phyloP scores from a whole-genome alignment of 1,139 yeast species.

The Hyphopichia pseudoburtonii region DNA sequence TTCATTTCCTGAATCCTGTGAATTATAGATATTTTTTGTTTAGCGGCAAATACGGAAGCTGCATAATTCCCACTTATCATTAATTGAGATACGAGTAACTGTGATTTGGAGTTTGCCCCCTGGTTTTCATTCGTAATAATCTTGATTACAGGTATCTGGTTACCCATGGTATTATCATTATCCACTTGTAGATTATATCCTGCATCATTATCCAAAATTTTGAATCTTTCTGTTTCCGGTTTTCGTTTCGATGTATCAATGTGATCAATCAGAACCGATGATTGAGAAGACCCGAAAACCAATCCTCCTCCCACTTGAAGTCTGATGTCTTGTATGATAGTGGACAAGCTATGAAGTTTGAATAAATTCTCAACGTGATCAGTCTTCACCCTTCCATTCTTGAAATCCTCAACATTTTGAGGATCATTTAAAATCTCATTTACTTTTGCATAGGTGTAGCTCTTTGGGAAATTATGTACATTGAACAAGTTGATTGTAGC shows the following conservation, averaged over 20 bases:
- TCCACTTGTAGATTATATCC: neutral
- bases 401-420: conserved; percentile 8
- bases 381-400: conserved; percentile 11
- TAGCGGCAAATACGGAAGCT: conserved; percentile 52
- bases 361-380: conserved; percentile 25
- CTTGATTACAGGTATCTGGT: conserved; percentile 10
- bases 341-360: conserved; percentile 29
- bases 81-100: conserved; percentile 68
- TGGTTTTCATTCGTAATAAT: conserved; percentile 17
- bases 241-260: conserved; percentile 1
- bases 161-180: neutral
- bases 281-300: conserved; percentile 12
- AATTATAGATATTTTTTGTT: conserved; percentile 55
- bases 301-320: conserved; percentile 19
- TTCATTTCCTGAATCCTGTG: conserved; percentile 43
- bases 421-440: conserved; percentile 25
- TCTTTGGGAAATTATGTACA: conserved; percentile 32
- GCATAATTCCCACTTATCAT: conserved; percentile 78
- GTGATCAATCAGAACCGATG: conserved; percentile 15
- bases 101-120: conserved; percentile 37
- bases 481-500: conserved; percentile 20
- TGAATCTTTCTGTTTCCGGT: conserved; percentile 1
- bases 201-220: conserved; percentile 11
- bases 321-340: conserved; percentile 24
- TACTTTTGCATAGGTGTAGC: conserved; percentile 39